Evolutionary conservation across 1,284 basidiomycete species (phyloP).

Genomic region (Blastosporella zonata): DNA sequence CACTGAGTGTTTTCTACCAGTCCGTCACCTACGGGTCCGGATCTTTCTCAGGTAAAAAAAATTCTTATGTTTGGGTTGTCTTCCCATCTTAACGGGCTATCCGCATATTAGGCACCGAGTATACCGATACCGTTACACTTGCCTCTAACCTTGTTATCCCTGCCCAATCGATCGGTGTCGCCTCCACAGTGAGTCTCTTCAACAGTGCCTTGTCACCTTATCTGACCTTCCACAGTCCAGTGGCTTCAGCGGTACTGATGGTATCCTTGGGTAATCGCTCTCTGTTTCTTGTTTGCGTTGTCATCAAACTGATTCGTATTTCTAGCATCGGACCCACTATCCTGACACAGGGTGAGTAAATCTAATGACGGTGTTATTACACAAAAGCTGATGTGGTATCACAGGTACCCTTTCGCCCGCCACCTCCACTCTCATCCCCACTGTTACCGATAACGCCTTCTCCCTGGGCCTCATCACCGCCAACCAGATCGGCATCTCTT

Average conservation of each 20-base stretch:
- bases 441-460: constrained; percentile 51
- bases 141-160: constrained; percentile 34
- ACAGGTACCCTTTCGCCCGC: constrained; percentile 34
- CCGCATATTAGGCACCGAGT: constrained; percentile 45
- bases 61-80: no score
- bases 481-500: constrained; percentile 46
- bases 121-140: constrained; percentile 43
- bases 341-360: constrained; percentile 38
- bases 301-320: neutral
- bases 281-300: no score
- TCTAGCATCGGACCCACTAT: constrained; percentile 46
- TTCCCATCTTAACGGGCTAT: constrained; percentile 19
- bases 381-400: neutral
- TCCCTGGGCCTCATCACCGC: constrained; percentile 33
- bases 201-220: no score
- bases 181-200: constrained; percentile 29
- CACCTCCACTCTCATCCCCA: constrained; percentile 31
- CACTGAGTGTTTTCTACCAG: constrained; percentile 26
- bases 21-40: constrained; percentile 52
- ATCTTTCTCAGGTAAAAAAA: constrained; percentile 40
- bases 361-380: neutral
- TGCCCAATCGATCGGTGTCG: constrained; percentile 56
- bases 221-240: no score
- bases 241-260: constrained; percentile 43
- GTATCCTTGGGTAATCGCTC: constrained; percentile 48